Conservation (phyloP, 495 filamentous ascomycete genomes). For the Penicillium alfredii region DNA sequence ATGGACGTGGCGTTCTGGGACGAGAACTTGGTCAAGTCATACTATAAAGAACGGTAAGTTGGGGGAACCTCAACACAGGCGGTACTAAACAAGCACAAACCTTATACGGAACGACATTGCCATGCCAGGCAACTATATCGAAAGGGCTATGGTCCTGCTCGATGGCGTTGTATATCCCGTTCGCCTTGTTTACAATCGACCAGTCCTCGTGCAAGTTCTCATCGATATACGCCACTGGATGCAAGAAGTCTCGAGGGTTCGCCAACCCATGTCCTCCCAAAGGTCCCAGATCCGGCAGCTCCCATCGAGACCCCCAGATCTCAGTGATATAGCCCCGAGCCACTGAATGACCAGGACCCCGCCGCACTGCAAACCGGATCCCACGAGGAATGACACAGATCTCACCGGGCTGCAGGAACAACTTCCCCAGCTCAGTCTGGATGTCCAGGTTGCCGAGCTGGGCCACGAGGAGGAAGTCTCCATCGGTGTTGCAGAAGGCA, state of each 20-base stretch:
- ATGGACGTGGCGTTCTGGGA: constrained; percentile 38
- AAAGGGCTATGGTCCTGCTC: constrained; percentile 39
- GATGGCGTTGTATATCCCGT: constrained; percentile 31
- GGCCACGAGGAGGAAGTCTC: constrained; percentile 37
- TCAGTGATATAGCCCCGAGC: constrained; percentile 38
- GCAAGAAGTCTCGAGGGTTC: constrained; percentile 37
- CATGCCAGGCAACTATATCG: constrained; percentile 40
- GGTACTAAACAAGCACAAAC: no score
- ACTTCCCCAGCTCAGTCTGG: constrained; percentile 36
- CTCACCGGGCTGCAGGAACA: constrained; percentile 39
- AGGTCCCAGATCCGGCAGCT: constrained; percentile 36
- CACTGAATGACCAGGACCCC: constrained; percentile 21
- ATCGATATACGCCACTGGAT: constrained; percentile 37
- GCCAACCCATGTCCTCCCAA: constrained; percentile 36
- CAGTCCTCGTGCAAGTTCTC: constrained; percentile 32
- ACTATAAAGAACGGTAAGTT: constrained; percentile 14
- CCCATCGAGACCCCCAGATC: constrained; percentile 36
- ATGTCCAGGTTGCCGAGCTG: constrained; percentile 39
- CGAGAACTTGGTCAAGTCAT: constrained; percentile 39
- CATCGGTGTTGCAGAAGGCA: constrained; percentile 38
- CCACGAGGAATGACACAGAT: constrained; percentile 39
- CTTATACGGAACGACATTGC: constrained; percentile 41
- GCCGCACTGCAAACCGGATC: constrained; percentile 26
- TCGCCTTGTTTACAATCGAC: constrained; percentile 34
- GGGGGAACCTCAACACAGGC: no score